Conservation (phyloP, 2,329 filamentous ascomycete species). For the Cryphonectria japonica region DNA sequence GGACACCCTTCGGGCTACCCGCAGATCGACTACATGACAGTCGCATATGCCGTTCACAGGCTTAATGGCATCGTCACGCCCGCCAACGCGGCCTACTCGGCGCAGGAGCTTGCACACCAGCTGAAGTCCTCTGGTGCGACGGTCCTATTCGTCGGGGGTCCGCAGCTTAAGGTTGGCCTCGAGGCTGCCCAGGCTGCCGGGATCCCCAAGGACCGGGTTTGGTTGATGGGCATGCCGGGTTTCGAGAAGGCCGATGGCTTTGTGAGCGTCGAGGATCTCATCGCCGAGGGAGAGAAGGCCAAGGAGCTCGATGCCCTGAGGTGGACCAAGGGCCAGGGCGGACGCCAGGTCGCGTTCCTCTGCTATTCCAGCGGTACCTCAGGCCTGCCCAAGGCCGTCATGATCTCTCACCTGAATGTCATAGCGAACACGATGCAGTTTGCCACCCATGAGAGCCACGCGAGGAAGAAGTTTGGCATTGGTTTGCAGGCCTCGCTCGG, state of each 20-base stretch:
- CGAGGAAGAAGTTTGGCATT: conserved; percentile 43
- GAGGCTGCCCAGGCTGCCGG: conserved; percentile 65
- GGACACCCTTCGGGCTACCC: not conserved
- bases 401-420: conserved; percentile 79
- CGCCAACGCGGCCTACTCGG: conserved; percentile 75
- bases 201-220: conserved; percentile 67
- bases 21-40: conserved; percentile 74
- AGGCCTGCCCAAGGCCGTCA: conserved; percentile 82
- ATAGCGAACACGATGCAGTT: conserved; percentile 76
- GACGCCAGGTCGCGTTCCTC: conserved; percentile 72
- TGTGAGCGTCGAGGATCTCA: conserved; percentile 68
- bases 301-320: conserved; percentile 58
- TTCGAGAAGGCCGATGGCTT: conserved; percentile 55
- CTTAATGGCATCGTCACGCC: conserved; percentile 75
- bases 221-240: conserved; percentile 70
- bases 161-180: conserved; percentile 66
- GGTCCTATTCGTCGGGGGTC: conserved; percentile 72
- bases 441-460: conserved; percentile 45
- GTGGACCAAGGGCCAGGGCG: conserved; percentile 68
- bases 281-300: conserved; percentile 61
- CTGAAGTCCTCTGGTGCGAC: conserved; percentile 70
- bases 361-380: conserved; percentile 83
- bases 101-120: conserved; percentile 72
- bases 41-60: conserved; percentile 75
- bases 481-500: conserved; percentile 59